Conservation (phyloP, 306 rosid genomes). For the Biancaea sappan region DNA sequence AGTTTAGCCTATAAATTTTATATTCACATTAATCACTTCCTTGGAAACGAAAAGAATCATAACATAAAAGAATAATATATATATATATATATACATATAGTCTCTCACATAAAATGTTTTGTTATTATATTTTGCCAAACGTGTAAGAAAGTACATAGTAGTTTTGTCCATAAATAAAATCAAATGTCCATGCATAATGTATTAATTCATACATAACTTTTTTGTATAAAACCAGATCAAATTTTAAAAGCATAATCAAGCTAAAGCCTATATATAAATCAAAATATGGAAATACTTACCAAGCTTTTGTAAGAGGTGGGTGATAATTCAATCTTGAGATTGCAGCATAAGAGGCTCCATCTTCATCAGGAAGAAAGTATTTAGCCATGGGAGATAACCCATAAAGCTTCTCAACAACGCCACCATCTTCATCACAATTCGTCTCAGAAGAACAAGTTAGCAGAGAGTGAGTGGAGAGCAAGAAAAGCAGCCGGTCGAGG, state of each 20-base stretch:
- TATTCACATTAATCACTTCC: background rate
- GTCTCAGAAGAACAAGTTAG: slow-evolving; percentile 10
- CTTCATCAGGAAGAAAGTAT: background rate
- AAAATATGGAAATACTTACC: background rate
- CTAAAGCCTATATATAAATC: background rate
- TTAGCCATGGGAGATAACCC: background rate
- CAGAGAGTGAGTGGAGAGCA: slow-evolving; percentile 29
- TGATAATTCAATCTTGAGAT: background rate
- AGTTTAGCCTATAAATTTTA: background rate
- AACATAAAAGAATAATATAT: too few relatives aligned
- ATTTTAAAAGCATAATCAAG: too few relatives aligned
- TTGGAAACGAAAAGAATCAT: too few relatives aligned
- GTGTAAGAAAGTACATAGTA: too few relatives aligned
- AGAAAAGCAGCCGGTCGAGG: slow-evolving; percentile 29
- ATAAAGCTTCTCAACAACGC: background rate
- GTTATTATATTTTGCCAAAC: too few relatives aligned
- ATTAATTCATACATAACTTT: too few relatives aligned
- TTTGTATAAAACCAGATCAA: too few relatives aligned
- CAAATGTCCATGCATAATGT: too few relatives aligned
- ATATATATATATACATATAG: too few relatives aligned
- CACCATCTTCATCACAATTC: slow-evolving; percentile 5
- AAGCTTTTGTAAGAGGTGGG: background rate
- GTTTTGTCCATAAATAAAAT: background rate
- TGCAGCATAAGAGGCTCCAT: background rate
- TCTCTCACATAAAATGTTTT: too few relatives aligned